Conservation (phyloP, 2,329 filamentous ascomycete genomes). For the Zymoseptoria passerinii region DNA sequence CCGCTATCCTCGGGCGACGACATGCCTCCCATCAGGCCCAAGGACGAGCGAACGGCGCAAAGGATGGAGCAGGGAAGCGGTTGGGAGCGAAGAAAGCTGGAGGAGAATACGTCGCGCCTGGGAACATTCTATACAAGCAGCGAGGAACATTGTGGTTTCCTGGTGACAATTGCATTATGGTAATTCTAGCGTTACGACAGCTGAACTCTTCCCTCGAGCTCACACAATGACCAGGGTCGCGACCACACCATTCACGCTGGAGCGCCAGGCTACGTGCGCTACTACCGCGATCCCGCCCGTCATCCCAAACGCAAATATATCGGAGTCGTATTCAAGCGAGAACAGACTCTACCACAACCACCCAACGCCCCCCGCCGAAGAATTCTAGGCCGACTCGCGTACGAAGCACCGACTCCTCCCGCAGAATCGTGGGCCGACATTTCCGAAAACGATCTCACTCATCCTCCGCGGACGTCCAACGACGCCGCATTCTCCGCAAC, state of each 20-base stretch:
- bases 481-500: slow-evolving; percentile 16
- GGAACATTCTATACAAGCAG: slow-evolving; percentile 97
- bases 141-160: slow-evolving; percentile 90
- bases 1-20: slow-evolving; percentile 26
- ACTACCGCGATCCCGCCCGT: slow-evolving; percentile 78
- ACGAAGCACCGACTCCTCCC: slow-evolving; percentile 19
- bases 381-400: slow-evolving; percentile 63
- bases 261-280: slow-evolving; percentile 83
- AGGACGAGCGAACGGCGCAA: slow-evolving; percentile 57
- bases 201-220: background rate
- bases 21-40: slow-evolving; percentile 58
- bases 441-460: slow-evolving; percentile 9
- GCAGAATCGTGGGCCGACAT: slow-evolving; percentile 3
- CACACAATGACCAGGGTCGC: slow-evolving; percentile 48
- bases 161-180: slow-evolving; percentile 86
- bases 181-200: slow-evolving; percentile 7
- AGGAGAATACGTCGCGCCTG: slow-evolving; percentile 87
- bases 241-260: slow-evolving; percentile 93
- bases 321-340: slow-evolving; percentile 78
- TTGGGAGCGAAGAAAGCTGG: slow-evolving; percentile 89
- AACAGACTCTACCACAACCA: slow-evolving; percentile 70
- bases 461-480: slow-evolving; percentile 8
- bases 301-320: slow-evolving; percentile 92
- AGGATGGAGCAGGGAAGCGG: slow-evolving; percentile 70
- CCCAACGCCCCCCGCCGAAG: slow-evolving; percentile 64